Base-by-base conservation (phyloP, 1,139 yeast species). In the Candida sanyaensis region DNA sequence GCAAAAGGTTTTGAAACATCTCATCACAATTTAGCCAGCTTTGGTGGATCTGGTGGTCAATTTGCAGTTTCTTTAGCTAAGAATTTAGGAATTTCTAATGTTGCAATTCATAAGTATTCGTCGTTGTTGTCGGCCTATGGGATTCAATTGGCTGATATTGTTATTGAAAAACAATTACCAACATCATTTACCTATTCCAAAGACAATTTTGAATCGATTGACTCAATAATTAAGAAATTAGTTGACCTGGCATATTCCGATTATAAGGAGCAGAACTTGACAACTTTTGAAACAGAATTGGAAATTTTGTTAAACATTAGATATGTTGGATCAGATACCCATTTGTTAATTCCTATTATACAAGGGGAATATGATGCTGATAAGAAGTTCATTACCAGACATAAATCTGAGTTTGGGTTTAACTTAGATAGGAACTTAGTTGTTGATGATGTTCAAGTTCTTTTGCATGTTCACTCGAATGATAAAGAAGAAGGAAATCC, bases 271-370 rank as follows among this genome's bases (percentile, higher is more conserved):
- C 78, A 73, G 50, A 59, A 62, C 10, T 63, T 72, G 50, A 52
- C 60, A 6, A 57, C 49, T 2, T 63, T 63, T 44, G 45, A 50
- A 3, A 64, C 73, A 10, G 53, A 59, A 44, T 71, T 78, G 46
- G 96, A 90, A 58, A 78, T 79, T 30, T 88, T 79, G 56, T 70
- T 90, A 54, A 91, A 91, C 61, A 72, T 92, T 76, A 77, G 95
- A 58, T 92, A 88, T 63, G 81, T 83, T 52, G 97, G 97, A 6
- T 86, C 96, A 13, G 97, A 91, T 61, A 86, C 97, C 2, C 85
- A 86, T 41, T 71, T 92, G 53, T 86, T 91, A 84, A 81, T 88
- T 33, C 66, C 65, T 3, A 61, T 61, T 30, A 39, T 29, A 1
- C 58, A 54, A 4, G 62, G 57, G 5, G 60, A 54, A 6, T 49